Evolutionary conservation across 2,329 filamentous ascomycete species (phyloP).

Genomic region (Aspergillus thermomutatus): DNA sequence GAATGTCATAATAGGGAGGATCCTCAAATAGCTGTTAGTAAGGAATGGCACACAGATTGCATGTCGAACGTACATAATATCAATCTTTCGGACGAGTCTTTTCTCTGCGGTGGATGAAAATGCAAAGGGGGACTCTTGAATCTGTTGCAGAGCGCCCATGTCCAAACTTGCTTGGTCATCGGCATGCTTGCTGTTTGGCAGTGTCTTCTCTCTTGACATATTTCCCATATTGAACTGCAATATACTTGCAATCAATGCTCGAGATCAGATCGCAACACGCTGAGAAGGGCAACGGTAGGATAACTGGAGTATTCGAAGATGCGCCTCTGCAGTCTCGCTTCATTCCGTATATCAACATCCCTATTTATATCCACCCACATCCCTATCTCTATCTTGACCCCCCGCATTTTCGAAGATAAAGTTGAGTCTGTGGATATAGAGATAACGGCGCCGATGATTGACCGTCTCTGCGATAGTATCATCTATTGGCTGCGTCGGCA

Average conservation of each 20-base stretch:
- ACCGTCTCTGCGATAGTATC: not conserved
- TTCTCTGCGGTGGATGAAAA: slow-evolving; percentile 17
- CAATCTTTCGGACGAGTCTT: slow-evolving; percentile 21
- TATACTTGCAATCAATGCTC: no score
- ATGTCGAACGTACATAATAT: slow-evolving; percentile 14
- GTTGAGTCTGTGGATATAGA: no score
- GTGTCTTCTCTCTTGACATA: not conserved
- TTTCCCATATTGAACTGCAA: not conserved
- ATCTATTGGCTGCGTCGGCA: slow-evolving; percentile 25
- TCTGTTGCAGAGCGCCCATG: slow-evolving; percentile 10
- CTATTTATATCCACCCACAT: no score
- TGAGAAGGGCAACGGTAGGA: no score
- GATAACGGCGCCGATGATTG: no score
- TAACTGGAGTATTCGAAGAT: no score
- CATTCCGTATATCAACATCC: no score
- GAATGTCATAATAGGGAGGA: slow-evolving; percentile 26
- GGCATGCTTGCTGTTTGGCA: not conserved
- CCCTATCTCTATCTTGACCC: no score
- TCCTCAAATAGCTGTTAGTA: slow-evolving; percentile 1
- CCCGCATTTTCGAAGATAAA: no score
- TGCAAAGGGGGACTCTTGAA: slow-evolving; percentile 6
- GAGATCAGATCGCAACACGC: no score
- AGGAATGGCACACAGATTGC: not conserved
- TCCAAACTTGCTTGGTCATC: slow-evolving; percentile 6
- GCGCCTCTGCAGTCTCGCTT: no score